Percentiles rank a stretch among this genome's conserved stretches.
Evolutionary conservation across 805 yeast genomes (phyloP).

Genomic region (Starmerella potacharoeniae): DNA sequence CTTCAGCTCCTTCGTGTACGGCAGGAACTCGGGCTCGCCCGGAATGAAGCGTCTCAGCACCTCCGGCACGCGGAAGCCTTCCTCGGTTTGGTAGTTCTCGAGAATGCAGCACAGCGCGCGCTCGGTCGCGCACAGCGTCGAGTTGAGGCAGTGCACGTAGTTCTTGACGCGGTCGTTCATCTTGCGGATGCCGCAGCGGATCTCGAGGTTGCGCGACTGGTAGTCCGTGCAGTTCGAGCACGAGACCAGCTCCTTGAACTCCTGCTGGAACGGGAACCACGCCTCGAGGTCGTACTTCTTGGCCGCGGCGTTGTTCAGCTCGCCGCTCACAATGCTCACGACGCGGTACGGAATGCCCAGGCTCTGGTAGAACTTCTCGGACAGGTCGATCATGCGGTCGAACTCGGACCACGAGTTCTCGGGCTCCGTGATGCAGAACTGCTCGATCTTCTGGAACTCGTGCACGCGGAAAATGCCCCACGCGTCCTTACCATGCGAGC

Average conservation of each 20-base stretch:
- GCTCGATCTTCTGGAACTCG: constrained; percentile 96
- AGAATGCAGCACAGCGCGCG: constrained; percentile 95
- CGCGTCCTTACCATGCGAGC: constrained; percentile 98
- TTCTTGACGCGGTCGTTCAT: constrained; percentile 91
- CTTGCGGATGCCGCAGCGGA: constrained; percentile 96
- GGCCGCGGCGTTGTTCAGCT: constrained; percentile 97
- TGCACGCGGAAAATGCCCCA: constrained; percentile 99
- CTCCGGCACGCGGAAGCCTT: constrained; percentile 86
- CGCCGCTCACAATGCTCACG: constrained; percentile 97
- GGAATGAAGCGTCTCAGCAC: constrained; percentile 94
- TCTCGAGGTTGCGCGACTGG: constrained; percentile 96
- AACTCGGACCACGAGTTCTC: constrained; percentile 97
- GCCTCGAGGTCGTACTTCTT: constrained; percentile 98
- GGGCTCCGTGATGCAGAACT: constrained; percentile 90
- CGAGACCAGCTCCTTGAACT: constrained; percentile 94
- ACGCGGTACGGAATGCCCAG: constrained; percentile 92
- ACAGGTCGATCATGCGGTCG: constrained; percentile 80
- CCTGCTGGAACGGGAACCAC: constrained; percentile 99
- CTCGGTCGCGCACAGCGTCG: constrained; percentile 94
- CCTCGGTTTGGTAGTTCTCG: constrained; percentile 97
- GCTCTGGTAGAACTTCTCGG: constrained; percentile 89
- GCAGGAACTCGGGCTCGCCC: constrained; percentile 95
- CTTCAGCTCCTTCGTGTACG: constrained; percentile 66
- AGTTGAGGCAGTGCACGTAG: constrained; percentile 96
- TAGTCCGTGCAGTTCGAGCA: constrained; percentile 99